phyloP scores from a whole-genome alignment of 2,329 filamentous ascomycete species.

The Phyllosticta paracitricarpa region DNA sequence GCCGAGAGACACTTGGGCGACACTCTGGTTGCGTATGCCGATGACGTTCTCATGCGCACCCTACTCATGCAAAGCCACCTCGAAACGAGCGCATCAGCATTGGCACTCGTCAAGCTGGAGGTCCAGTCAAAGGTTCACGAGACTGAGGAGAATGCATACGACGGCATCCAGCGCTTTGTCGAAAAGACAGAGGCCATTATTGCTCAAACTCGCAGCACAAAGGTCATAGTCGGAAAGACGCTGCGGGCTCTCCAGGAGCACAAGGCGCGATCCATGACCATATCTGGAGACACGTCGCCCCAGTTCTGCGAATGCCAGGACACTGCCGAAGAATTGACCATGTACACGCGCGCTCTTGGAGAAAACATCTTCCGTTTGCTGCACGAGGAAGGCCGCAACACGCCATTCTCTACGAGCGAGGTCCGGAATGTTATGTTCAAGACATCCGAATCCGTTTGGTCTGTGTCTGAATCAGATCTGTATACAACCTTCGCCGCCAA shows the following conservation, averaged over 20 bases:
- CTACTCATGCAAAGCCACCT: conserved; percentile 70
- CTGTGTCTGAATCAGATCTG: conserved; percentile 53
- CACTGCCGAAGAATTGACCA: conserved; percentile 54
- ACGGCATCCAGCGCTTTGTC: conserved; percentile 48
- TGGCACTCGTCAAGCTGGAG: conserved; percentile 54
- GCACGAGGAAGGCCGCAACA: conserved; percentile 56
- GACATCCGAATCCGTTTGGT: conserved; percentile 23
- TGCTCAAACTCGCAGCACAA: conserved; percentile 67
- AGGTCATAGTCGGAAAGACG: conserved; percentile 73
- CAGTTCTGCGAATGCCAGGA: conserved; percentile 62
- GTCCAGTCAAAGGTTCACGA: conserved; percentile 55
- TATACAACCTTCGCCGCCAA: conserved; percentile 59
- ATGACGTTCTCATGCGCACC: conserved; percentile 69
- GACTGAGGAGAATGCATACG: conserved; percentile 56
- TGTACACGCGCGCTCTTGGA: conserved; percentile 58
- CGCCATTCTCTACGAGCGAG: conserved; percentile 10
- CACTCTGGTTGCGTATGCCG: conserved; percentile 62
- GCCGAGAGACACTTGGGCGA: conserved; percentile 67
- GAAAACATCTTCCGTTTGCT: conserved; percentile 55
- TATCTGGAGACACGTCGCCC: conserved; percentile 56
- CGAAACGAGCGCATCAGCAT: conserved; percentile 62
- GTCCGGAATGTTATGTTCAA: conserved; percentile 10
- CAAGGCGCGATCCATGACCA: conserved; percentile 61
- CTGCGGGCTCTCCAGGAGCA: conserved; percentile 69
- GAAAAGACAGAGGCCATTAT: conserved; percentile 63